phyloP scores from a whole-genome alignment of 257 asterid species.

The Schizonepeta tenuifolia region DNA sequence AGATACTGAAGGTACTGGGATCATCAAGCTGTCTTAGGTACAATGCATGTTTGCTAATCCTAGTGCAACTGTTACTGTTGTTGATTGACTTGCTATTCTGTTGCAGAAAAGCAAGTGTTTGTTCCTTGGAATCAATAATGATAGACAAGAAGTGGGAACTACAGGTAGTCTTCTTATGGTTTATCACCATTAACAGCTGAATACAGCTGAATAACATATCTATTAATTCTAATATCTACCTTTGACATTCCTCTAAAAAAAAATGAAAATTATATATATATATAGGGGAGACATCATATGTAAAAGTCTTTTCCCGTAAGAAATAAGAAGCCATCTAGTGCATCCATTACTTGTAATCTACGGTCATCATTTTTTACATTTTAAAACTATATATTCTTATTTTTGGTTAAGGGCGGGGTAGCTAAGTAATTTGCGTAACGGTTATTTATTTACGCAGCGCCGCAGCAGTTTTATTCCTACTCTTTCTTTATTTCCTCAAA shows the following conservation, averaged over 20 bases:
- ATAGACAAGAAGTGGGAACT: conserved; percentile 74
- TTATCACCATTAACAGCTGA: conserved; percentile 28
- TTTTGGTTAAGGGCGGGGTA: no score
- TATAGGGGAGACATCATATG: no score
- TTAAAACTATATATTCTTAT: no score
- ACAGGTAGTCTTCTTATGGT: conserved; percentile 57
- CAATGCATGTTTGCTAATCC: conserved; percentile 21
- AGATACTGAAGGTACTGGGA: conserved; percentile 73
- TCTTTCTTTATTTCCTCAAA: no score
- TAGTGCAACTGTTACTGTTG: conserved; percentile 11
- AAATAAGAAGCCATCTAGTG: no score
- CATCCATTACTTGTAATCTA: no score
- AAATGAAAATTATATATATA: no score
- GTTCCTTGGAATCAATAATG: conserved; percentile 82
- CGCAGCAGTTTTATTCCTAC: no score
- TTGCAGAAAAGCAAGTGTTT: conserved; percentile 70
- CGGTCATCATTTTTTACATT: no score
- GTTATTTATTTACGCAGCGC: no score
- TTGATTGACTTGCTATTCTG: conserved; percentile 32
- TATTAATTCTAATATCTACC: conserved; percentile 4
- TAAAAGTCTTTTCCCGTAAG: no score
- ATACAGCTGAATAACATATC: conserved; percentile 4
- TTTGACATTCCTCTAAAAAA: background rate
- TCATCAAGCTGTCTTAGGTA: conserved; percentile 26
- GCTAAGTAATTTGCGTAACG: no score